phyloP scores from a whole-genome alignment of 345 rosid genomes.

The Tarenaya hassleriana region DNA sequence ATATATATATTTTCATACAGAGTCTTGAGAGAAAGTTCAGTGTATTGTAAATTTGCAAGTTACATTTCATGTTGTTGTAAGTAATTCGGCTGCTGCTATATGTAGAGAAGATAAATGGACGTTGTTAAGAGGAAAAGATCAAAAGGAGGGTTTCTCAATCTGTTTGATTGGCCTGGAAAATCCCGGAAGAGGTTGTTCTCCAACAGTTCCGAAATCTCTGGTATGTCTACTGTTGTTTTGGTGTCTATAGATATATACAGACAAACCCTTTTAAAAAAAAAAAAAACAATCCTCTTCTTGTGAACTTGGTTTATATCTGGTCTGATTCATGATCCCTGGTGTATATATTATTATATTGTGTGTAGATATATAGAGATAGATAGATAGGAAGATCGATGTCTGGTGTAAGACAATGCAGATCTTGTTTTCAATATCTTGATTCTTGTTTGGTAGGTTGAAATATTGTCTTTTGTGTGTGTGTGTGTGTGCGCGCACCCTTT shows the following conservation, averaged over 20 bases:
- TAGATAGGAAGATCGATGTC: not conserved
- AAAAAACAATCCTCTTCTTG: constrained; percentile 1
- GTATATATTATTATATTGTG: no score
- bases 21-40: not conserved
- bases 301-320: no score
- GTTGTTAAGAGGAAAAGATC: constrained; percentile 55
- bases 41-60: constrained; percentile 3
- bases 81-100: constrained; percentile 19
- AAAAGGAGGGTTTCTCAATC: constrained; percentile 61
- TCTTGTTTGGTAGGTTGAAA: not conserved
- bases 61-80: not conserved
- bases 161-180: constrained; percentile 87
- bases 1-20: not conserved
- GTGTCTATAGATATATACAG: no score
- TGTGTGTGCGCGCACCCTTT: no score
- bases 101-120: constrained; percentile 51
- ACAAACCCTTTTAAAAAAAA: not conserved
- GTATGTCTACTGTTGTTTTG: constrained; percentile 29
- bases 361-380: no score
- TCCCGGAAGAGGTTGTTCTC: constrained; percentile 71
- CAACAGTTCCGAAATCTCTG: constrained; percentile 38
- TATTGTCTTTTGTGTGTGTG: no score
- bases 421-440: constrained; percentile 7
- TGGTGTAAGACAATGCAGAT: not conserved
- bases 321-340: no score